phyloP scores from a whole-genome alignment of 2,329 filamentous ascomycete genomes.

The Aspergillus latus region DNA sequence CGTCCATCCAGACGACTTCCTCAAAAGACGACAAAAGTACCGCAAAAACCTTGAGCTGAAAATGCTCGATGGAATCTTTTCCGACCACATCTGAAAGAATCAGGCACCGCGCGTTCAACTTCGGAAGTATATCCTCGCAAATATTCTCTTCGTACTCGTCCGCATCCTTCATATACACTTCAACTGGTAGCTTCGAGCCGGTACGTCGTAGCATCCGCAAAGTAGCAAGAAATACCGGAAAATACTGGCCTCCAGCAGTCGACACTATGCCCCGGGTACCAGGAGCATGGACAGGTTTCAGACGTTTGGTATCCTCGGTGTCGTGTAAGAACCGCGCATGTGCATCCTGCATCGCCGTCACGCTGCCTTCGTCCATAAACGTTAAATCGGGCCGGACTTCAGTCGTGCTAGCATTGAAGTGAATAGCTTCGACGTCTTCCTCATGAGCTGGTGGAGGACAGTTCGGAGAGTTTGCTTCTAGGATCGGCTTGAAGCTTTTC shows the following conservation, averaged over 20 bases:
- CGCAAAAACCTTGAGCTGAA: conserved; percentile 58
- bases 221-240: conserved; percentile 52
- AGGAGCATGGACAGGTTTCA: conserved; percentile 37
- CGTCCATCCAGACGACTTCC: conserved; percentile 59
- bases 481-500: conserved; percentile 36
- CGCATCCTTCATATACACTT: conserved; percentile 44
- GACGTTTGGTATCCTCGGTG: conserved; percentile 28
- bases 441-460: conserved; percentile 31
- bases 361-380: conserved; percentile 33
- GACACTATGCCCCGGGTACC: conserved; percentile 53
- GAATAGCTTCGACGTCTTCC: conserved; percentile 24
- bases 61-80: conserved; percentile 43
- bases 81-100: conserved; percentile 46
- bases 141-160: conserved; percentile 42
- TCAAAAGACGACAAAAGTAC: conserved; percentile 61
- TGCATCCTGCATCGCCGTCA: conserved; percentile 37
- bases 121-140: conserved; percentile 42
- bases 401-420: conserved; percentile 33
- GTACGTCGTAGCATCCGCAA: conserved; percentile 54
- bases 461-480: conserved; percentile 34
- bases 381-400: conserved; percentile 38
- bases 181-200: conserved; percentile 52
- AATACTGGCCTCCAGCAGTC: conserved; percentile 49
- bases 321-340: conserved; percentile 44
- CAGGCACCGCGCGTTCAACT: conserved; percentile 43